Evolutionary conservation across 805 yeast genomes (phyloP).

Genomic region (Zygotorulaspora danielsina): DNA sequence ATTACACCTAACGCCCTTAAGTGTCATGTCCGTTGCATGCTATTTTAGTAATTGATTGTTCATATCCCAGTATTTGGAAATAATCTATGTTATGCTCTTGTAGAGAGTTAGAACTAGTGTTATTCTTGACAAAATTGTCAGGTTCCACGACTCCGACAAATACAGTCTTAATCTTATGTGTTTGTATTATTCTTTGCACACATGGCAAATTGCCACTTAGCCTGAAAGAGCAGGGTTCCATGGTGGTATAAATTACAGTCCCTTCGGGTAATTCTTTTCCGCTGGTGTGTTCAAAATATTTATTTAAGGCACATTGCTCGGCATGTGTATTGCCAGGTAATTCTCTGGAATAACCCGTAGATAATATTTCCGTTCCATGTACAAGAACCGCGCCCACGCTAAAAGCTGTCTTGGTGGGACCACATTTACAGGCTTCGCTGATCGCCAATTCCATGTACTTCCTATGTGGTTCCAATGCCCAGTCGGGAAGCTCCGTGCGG

Average conservation of each 20-base stretch:
- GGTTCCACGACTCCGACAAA: conserved; percentile 94
- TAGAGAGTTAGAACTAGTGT: conserved; percentile 57
- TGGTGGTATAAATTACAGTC: conserved; percentile 82
- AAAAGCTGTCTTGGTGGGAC: conserved; percentile 77
- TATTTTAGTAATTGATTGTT: conserved; percentile 57
- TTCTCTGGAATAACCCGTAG: conserved; percentile 87
- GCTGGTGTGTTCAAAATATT: conserved; percentile 46
- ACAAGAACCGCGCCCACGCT: conserved; percentile 91
- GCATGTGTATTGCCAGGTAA: conserved; percentile 95
- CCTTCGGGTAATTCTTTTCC: conserved; percentile 57
- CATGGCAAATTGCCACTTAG: conserved; percentile 90
- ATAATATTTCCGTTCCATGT: conserved; percentile 55
- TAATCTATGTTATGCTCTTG: conserved; percentile 60
- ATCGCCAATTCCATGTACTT: conserved; percentile 73
- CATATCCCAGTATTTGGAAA: conserved; percentile 78
- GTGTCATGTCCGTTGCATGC: conserved; percentile 74
- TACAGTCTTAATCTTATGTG: conserved; percentile 56
- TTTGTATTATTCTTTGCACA: conserved; percentile 64
- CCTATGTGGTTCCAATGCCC: conserved; percentile 65
- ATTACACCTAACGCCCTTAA: no score
- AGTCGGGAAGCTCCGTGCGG: conserved; percentile 69
- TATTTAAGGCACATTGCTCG: conserved; percentile 88
- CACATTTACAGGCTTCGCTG: conserved; percentile 73
- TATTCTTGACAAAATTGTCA: conserved; percentile 75
- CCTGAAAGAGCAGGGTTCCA: conserved; percentile 94